phyloP scores from a whole-genome alignment of 306 rosid genomes.

The Vachellia collinsii region DNA sequence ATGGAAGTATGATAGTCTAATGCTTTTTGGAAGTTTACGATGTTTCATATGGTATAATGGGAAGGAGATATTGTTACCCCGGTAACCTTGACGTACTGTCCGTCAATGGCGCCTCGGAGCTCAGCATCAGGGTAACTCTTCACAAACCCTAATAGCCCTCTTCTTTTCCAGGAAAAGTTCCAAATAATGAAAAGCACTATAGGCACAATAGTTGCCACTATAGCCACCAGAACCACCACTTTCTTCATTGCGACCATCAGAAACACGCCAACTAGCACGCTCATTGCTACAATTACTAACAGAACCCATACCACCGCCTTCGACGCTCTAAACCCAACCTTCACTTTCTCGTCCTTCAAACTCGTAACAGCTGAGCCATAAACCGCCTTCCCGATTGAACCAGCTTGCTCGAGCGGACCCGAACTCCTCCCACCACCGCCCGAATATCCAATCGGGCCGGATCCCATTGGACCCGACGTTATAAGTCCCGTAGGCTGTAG shows the following conservation, averaged over 20 bases:
- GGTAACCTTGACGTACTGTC: conserved; percentile 96
- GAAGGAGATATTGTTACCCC: conserved; percentile 68
- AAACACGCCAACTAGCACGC: conserved; percentile 81
- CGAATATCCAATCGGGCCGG: conserved; percentile 59
- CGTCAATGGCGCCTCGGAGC: conserved; percentile 91
- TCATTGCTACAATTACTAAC: conserved; percentile 68
- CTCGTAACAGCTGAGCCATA: conserved; percentile 88
- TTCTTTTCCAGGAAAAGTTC: conserved; percentile 69
- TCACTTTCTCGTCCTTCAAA: conserved; percentile 64
- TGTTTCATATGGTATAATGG: too few species aligned
- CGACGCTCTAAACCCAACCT: conserved; percentile 67
- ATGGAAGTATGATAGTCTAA: background rate
- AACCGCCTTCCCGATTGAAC: conserved; percentile 58
- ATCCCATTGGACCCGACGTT: conserved; percentile 79
- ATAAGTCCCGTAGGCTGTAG: conserved; percentile 72
- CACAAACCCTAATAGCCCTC: conserved; percentile 75
- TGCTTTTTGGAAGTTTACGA: too few species aligned
- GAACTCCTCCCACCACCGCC: conserved; percentile 47
- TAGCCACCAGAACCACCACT: conserved; percentile 61
- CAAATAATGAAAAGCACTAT: conserved; percentile 52
- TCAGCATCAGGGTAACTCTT: conserved; percentile 86
- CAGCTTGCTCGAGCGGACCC: conserved; percentile 52
- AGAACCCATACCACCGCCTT: conserved; percentile 78
- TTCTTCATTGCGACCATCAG: conserved; percentile 91
- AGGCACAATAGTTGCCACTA: conserved; percentile 60